Base-by-base conservation (phyloP, 768 basidiomycete genomes). In the Agrocybe chaxingu region DNA sequence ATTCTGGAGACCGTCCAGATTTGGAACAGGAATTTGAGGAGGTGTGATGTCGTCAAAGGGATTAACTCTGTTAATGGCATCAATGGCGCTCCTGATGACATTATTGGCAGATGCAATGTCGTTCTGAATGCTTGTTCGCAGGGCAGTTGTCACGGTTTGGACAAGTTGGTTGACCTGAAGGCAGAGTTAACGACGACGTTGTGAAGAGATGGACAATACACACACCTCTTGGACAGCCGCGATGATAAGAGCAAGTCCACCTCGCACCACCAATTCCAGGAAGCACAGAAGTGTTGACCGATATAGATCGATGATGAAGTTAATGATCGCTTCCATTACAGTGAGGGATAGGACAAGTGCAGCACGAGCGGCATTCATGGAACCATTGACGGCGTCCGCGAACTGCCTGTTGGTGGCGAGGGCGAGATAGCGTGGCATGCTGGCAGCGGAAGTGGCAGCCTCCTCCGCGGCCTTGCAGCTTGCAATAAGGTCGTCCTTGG, bases 281-380 rank as follows among this genome's bases (percentile, higher is more conserved):
- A 97, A 93, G 66, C 96, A 99, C 46, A 99, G 77, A 61, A 96
- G 85, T 3, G 95, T 89, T 3, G 93, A 95, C 36, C 94, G 87
- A 64, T 97, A 98, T 41, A 87, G 81, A 68, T 92, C 88, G 56
- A 98, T 80, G 56, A 97, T 80, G 67, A 98, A 98, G 60, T 90
- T 92, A 69, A 94, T 85, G 60, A 95, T 79, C 0, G 77, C 84
- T 63, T 97, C 92, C 81, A 96, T 87, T 34, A 84, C 73, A 0
- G 89, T 96, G 49, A 98, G 71, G 2, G 90, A 70, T 36, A 91
- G 70, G 33, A 87, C 71, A 46, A 97, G 77, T 5, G 86, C 78
- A 8, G 75, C 82, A 16, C 89, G 85, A 12, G 92, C 86, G 18
- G 78, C 90, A 48, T 85, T 75, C 68, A 97, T 79, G 0, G 84